These are phyloP conservation scores for Musa troglodytarum DNA, from an alignment of 176 grass and related monocot species.

Conservation along the genomic window DNA sequence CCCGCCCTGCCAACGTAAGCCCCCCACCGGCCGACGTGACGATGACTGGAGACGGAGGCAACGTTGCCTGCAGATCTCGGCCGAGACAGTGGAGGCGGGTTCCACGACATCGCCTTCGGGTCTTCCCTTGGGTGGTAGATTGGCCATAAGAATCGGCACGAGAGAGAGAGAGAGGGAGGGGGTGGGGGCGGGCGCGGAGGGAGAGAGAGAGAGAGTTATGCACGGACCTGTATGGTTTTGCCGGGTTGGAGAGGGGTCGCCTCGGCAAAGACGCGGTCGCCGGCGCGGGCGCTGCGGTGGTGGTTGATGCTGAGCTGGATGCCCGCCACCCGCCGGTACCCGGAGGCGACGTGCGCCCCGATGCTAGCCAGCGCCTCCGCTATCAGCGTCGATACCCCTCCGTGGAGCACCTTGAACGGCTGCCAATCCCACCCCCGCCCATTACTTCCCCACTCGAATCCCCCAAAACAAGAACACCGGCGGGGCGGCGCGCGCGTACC, in stretches of 20 bases:
- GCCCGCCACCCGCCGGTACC: slow-evolving; percentile 53
- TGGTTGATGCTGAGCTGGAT: slow-evolving; percentile 84
- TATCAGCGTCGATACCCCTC: slow-evolving; percentile 69
- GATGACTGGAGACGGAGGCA: too few relatives aligned
- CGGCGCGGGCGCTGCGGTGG: slow-evolving; percentile 42
- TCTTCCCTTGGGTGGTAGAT: too few relatives aligned
- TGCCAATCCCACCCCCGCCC: slow-evolving; percentile 7
- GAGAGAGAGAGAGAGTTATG: background rate
- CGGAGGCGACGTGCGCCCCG: slow-evolving; percentile 75
- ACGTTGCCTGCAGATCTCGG: background rate
- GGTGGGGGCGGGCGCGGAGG: too few relatives aligned
- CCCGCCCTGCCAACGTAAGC: too few relatives aligned
- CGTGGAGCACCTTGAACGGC: slow-evolving; percentile 85
- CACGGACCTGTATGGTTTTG: slow-evolving; percentile 44
- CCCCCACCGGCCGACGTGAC: too few relatives aligned
- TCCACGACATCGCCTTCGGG: background rate
- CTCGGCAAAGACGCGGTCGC: slow-evolving; percentile 52
- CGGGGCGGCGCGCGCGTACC: slow-evolving; percentile 9
- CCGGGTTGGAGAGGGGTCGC: slow-evolving; percentile 56
- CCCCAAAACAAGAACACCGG: background rate
- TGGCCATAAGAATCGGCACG: too few relatives aligned
- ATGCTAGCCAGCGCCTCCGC: slow-evolving; percentile 79
- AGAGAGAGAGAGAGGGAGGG: background rate
- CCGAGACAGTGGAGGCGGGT: background rate
- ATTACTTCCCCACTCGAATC: background rate